Conservation (phyloP, 1,284 basidiomycete species). For the Cutaneotrichosporon cutaneum region DNA sequence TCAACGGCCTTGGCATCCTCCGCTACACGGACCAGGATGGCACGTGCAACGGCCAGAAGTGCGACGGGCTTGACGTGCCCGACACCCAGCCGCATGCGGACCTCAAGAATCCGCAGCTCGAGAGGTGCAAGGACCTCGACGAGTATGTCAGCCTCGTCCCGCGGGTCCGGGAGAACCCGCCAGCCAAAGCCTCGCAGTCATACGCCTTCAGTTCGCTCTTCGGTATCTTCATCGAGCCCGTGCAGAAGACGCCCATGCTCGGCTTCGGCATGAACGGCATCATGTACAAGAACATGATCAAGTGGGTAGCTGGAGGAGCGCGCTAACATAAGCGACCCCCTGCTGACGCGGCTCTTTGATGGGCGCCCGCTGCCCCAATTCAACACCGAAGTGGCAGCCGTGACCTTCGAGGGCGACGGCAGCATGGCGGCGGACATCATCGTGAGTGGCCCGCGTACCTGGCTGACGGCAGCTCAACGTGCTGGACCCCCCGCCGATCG, state of each 20-base stretch:
- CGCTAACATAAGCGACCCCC: neutral
- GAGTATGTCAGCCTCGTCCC: constrained; percentile 29
- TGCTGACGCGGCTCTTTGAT: neutral
- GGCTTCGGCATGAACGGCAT: constrained; percentile 40
- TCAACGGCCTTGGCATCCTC: constrained; percentile 4
- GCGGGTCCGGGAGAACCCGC: constrained; percentile 28
- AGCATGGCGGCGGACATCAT: constrained; percentile 29
- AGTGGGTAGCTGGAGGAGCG: constrained; percentile 5
- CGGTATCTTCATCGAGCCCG: constrained; percentile 26
- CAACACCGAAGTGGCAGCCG: constrained; percentile 27
- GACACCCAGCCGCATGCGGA: constrained; percentile 3
- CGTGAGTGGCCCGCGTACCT: neutral
- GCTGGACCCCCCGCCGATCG: constrained; percentile 32
- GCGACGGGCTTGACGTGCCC: neutral
- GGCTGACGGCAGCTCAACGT: constrained; percentile 40
- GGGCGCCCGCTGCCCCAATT: constrained; percentile 7
- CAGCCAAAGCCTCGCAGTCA: constrained; percentile 15
- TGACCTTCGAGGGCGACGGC: constrained; percentile 31
- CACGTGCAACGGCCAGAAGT: neutral
- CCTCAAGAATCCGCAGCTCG: constrained; percentile 2
- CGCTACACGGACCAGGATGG: constrained; percentile 11
- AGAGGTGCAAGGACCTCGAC: constrained; percentile 31
- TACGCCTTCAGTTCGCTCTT: constrained; percentile 30
- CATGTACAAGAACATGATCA: constrained; percentile 35
- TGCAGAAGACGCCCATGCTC: constrained; percentile 21